phyloP scores from a whole-genome alignment of 2,329 filamentous ascomycete species.

The Colletotrichum liaoningense region DNA sequence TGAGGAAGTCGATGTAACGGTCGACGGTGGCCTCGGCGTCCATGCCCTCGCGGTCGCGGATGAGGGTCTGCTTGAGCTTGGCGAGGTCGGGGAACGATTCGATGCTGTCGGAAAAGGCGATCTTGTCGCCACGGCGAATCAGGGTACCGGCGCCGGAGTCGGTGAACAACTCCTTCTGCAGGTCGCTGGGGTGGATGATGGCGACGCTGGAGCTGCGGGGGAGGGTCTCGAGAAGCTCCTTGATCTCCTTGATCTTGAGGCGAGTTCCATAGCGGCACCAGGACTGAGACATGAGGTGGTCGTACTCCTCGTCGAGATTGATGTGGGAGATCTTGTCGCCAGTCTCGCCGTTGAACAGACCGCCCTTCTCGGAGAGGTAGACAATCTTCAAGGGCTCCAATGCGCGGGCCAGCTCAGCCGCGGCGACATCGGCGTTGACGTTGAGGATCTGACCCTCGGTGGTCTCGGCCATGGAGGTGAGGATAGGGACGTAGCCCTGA shows the following conservation, averaged over 20 bases:
- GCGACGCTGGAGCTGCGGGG: constrained; percentile 94
- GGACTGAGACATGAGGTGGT: constrained; percentile 89
- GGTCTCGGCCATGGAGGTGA: constrained; percentile 97
- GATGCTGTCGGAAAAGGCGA: constrained; percentile 78
- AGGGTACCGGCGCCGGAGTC: constrained; percentile 94
- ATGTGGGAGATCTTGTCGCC: constrained; percentile 96
- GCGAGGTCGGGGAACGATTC: constrained; percentile 80
- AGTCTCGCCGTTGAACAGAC: constrained; percentile 92
- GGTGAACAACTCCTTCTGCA: constrained; percentile 97
- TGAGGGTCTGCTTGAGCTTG: constrained; percentile 83
- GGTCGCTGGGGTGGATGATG: constrained; percentile 94
- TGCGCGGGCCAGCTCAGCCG: constrained; percentile 88
- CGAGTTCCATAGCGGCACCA: constrained; percentile 97
- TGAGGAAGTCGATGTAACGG: constrained; percentile 84
- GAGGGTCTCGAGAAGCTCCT: constrained; percentile 88
- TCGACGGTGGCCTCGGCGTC: constrained; percentile 88
- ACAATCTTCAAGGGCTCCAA: constrained; percentile 97
- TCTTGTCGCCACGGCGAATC: constrained; percentile 91
- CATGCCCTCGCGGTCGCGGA: constrained; percentile 83
- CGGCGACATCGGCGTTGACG: constrained; percentile 97
- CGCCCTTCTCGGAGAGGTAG: constrained; percentile 98
- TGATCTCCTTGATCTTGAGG: constrained; percentile 97
- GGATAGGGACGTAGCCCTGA: constrained; percentile 89
- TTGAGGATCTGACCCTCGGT: constrained; percentile 93
- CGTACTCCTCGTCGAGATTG: constrained; percentile 96